Conservation (phyloP, 164 flowering plant species). For the Taxillus chinensis region DNA sequence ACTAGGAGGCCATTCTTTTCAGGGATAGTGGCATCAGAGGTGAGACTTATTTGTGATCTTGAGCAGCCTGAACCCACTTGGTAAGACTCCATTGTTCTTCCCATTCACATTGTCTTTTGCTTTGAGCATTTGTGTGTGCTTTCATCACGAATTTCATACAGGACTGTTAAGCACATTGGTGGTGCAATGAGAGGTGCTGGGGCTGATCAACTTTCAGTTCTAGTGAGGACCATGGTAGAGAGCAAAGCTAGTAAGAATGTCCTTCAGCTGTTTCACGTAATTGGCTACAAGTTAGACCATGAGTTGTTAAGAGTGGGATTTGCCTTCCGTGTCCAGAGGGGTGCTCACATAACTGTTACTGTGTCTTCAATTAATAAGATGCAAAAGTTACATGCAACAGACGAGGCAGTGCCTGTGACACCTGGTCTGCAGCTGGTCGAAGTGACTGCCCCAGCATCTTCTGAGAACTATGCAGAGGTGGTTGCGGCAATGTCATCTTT, state of each 20-base stretch:
- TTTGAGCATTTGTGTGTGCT: not conserved
- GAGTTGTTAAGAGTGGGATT: slow-evolving; percentile 81
- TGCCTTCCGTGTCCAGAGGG: slow-evolving; percentile 67
- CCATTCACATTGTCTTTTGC: not conserved
- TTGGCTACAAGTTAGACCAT: slow-evolving; percentile 87
- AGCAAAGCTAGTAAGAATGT: slow-evolving; percentile 90
- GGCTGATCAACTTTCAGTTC: slow-evolving; percentile 84
- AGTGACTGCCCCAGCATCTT: slow-evolving; percentile 84
- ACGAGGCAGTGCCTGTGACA: slow-evolving; percentile 77
- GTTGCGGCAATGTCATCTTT: slow-evolving; percentile 76
- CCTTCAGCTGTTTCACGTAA: slow-evolving; percentile 64
- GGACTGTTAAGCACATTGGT: slow-evolving; percentile 88
- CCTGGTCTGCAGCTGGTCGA: slow-evolving; percentile 92
- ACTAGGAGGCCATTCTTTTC: slow-evolving; percentile 4
- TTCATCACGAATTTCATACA: slow-evolving; percentile 9
- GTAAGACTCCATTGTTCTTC: slow-evolving; percentile 20
- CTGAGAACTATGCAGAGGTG: slow-evolving; percentile 79
- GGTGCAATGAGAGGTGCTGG: slow-evolving; percentile 96
- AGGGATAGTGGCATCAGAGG: slow-evolving; percentile 79
- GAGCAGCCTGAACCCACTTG: slow-evolving; percentile 84
- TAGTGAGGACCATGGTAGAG: slow-evolving; percentile 71
- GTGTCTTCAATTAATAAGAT: slow-evolving; percentile 83
- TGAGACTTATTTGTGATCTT: slow-evolving; percentile 79
- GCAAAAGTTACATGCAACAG: slow-evolving; percentile 72
- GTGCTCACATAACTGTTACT: slow-evolving; percentile 62